Evolutionary conservation across 441 rosid species (phyloP), one percentile per base, ranked within the genome.

Genomic region (Pelargonium australe): DNA sequence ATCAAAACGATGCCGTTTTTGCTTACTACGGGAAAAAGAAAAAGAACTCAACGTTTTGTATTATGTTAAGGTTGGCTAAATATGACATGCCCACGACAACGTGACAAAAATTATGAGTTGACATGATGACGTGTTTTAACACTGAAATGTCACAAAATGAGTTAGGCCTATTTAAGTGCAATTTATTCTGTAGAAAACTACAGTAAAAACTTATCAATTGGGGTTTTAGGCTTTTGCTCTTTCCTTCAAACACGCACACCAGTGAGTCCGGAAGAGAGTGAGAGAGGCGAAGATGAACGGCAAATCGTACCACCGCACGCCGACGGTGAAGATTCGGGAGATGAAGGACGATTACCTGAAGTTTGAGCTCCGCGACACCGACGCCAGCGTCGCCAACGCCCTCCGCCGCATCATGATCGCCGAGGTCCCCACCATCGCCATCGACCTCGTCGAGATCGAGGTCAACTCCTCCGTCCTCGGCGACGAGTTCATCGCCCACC

Each of bases 401-500:
- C 91, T 94, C 75, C 94, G 99, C 37, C 97, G 96, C 67, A 88
- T 94, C 1, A 94, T 91, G 99, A 89, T 94, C 67, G 87, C 96
- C 0, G 97, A 94, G 73, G 97, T 94, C 25, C 99, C 97, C 5
- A 94, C 96, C 9, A 79, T 89, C 16, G 97, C 99, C 45, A 91
- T 94, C 69, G 97, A 94, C 83, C 94, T 94, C 13, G 96, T 94
- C 45, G 95, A 94, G 76, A 94, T 91, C 80, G 95, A 89, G 73
- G 87, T 88, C 17, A 94, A 94, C 61, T 91, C 99, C 5, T 85
- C 97, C 23, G 99, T 91, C 60, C 96, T 94, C 65, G 87, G 84
- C 85, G 99, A 94, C 66, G 99, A 94, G 88, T 94, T 94, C 80
- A 89, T 94, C 5, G 96, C 97, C 70, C 97, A 94, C 75, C 89